Evolutionary conservation across 176 grass and related monocot species (phyloP).

Genomic region (Rhipidocladum racemiflorum): DNA sequence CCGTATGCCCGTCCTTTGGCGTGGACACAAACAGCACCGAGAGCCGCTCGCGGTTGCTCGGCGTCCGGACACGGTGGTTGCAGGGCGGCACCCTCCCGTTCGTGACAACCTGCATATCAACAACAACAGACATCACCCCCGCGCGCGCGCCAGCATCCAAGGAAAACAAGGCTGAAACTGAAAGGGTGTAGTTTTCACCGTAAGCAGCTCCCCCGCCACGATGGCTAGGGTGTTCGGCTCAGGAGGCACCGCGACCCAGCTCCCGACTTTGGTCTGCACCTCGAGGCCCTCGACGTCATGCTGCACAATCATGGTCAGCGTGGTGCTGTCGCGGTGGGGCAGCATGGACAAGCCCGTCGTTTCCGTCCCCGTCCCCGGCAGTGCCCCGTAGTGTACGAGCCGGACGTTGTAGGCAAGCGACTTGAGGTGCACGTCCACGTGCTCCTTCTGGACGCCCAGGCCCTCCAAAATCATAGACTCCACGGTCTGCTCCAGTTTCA

Average conservation of each 20-base stretch:
- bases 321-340: constrained; percentile 16
- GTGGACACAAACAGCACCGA: neutral
- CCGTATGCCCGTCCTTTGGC: neutral
- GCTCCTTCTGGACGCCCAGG: constrained; percentile 14
- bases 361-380: neutral
- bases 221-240: neutral
- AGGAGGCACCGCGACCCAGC: constrained; percentile 25
- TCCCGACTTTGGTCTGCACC: constrained; percentile 16
- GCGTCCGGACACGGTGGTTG: constrained; percentile 32
- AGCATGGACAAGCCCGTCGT: neutral
- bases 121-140: too few species aligned
- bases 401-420: neutral
- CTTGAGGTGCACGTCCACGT: neutral
- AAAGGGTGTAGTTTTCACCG: neutral
- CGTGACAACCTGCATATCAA: constrained; percentile 15
- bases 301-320: constrained; percentile 20
- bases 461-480: constrained; percentile 34
- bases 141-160: neutral
- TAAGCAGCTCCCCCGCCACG: constrained; percentile 26
- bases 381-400: constrained; percentile 22
- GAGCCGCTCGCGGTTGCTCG: constrained; percentile 39
- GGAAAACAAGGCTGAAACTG: neutral
- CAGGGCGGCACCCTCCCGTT: constrained; percentile 34
- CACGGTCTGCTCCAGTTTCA: constrained; percentile 14
- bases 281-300: constrained; percentile 46